Base-by-base conservation (phyloP, 2,329 filamentous ascomycete genomes). In the Penicillium freii region DNA sequence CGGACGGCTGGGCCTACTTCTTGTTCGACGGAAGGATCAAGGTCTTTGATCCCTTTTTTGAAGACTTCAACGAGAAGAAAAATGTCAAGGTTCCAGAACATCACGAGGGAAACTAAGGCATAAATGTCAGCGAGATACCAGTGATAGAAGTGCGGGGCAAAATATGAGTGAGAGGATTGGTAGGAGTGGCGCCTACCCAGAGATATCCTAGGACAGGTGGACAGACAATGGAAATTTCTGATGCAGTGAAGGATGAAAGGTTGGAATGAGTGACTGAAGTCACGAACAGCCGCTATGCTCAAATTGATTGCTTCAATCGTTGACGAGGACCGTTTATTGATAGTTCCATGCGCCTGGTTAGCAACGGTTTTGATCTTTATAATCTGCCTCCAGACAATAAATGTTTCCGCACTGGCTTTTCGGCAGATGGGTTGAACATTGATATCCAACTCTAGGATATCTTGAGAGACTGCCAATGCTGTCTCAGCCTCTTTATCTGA, bases 81-180 rank as follows among this genome's bases (percentile, higher is more conserved):
- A 2, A 64, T 42, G 1, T 64, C 64, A 8, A 67, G 53, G 19
- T 62, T 56, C 66, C 66, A 69, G 15, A 63, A 62, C 31, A 58
- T 54, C 7, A 54, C 42, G 40, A 67, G 54, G 2, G 60, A 66
- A 7, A 65, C 66, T 43, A 19, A 23, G 2, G 5, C 7, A 29
- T 15, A 17, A 29, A 5, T 2, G n/a, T 58, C 17, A 56, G 52
- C 8, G 2, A 21, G 17, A 21, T 17, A 7, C 13, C 21, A 21
- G 21, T 21, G 21, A 21, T 15, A 29, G 3, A 0, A n/a, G 10
- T 21, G n/a, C 6, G 17, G 5, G 21, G 8, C 3, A n/a, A 7
- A 4, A 2, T 9, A 8, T 17, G 1, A 19, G 9, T n/a, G 2
- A 21, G 13, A 7, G 2, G 4, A 47, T 17, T 15, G 19, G 4